Evolutionary conservation across 2,329 filamentous ascomycete genomes (phyloP).

Genomic region (Cadophora malorum): DNA sequence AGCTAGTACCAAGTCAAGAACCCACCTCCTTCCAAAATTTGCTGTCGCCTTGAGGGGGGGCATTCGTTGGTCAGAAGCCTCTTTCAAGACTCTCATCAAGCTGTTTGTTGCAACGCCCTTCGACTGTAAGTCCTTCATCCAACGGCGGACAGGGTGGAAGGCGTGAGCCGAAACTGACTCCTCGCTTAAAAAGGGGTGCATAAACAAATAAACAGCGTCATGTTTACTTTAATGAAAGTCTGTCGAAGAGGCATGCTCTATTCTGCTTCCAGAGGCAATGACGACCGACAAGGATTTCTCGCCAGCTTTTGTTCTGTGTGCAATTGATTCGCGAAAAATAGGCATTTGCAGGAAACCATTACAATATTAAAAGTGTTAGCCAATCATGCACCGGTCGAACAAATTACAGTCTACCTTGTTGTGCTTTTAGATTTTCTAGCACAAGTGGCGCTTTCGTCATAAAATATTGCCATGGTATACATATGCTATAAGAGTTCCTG

Average conservation of each 20-base stretch:
- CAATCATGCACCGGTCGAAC: neutral
- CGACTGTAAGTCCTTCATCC: neutral
- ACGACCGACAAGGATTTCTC: no score
- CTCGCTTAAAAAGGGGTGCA: slow-evolving; percentile 11
- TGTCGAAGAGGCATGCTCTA: neutral
- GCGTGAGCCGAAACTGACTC: neutral
- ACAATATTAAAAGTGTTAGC: no score
- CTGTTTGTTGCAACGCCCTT: neutral
- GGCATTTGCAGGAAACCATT: neutral
- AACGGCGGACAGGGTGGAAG: neutral
- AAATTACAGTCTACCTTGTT: no score
- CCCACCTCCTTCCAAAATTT: no score
- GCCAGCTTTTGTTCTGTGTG: neutral
- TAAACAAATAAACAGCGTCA: slow-evolving; percentile 1
- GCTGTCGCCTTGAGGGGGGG: no score
- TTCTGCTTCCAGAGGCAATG: neutral
- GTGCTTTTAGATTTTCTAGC: no score
- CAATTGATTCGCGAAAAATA: neutral
- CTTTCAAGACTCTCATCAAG: no score
- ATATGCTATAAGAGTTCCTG: no score
- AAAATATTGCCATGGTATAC: no score
- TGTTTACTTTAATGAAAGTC: neutral
- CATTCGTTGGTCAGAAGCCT: no score
- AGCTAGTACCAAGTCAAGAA: no score
- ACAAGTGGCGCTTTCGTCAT: no score